Evolutionary conservation across 2,329 filamentous ascomycete genomes (phyloP), one percentile per base, ranked within the genome.

Genomic region (Thielaviopsis ethacetica): DNA sequence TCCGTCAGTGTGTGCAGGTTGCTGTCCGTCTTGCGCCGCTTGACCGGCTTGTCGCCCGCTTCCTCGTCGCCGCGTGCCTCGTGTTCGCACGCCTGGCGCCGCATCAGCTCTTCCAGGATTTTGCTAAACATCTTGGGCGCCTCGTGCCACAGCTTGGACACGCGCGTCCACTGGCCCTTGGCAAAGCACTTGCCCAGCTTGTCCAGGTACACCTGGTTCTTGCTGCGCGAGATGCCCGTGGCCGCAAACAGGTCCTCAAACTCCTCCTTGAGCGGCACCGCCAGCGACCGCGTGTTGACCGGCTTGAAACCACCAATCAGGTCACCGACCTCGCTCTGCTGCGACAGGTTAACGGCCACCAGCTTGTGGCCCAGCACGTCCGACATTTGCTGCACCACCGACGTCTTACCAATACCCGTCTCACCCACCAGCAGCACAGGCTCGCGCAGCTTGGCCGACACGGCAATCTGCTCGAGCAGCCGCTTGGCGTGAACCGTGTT

Each of bases 391-490:
- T 99, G 93, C 15, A 98, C 85, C 26, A 93, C 87, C 0, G 93
- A 95, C 0, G 93, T 99, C 72, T 99, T 99, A 66, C 93, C 93
- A 56, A 95, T 96, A 74, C 93, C 93, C 7, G 93, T 99, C 73
- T 99, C 93, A 67, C 93, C 93, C n/a, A 99, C 93, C 27, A 99
- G 81, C 19, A 99, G 74, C 1, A 95, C 81, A 3, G 94, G 90
- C 67, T 99, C 93, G n/a, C 82, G 80, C 65, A 90, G 81, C 62
- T 86, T 83, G 5, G 96, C 82, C 1, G 90, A 86, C 44, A 88
- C 84, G 1, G 88, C 83, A 59, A 97, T 86, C 68, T 94, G 88
- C 68, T 98, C 94, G 56, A 98, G 79, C 13, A 95, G 76, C 62
- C 85, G 82, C 63, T 88, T 82, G 0, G 91, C 91, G 63, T 95